phyloP scores from a whole-genome alignment of 2,329 filamentous ascomycete species.

The Colletotrichum incanum region DNA sequence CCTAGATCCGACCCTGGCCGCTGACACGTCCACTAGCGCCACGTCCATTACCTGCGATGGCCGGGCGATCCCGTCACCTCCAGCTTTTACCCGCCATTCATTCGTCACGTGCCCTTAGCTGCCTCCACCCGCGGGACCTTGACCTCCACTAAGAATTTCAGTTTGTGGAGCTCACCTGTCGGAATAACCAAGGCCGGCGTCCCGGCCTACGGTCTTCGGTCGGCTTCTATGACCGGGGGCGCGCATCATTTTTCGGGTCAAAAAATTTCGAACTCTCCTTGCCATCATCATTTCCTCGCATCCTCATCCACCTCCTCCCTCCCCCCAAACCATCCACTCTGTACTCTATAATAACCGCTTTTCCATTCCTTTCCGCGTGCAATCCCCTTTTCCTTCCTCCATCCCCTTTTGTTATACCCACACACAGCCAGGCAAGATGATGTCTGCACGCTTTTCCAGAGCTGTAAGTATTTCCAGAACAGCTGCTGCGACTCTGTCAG shows the following conservation, averaged over 20 bases:
- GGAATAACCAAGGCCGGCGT: constrained; percentile 37
- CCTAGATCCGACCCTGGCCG: constrained; percentile 29
- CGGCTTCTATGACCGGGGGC: constrained; percentile 58
- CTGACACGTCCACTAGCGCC: constrained; percentile 10
- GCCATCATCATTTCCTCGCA: constrained; percentile 45
- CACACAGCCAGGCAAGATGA: constrained; percentile 68
- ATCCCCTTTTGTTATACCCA: constrained; percentile 49
- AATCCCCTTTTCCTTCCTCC: constrained; percentile 46
- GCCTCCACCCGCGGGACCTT: not conserved
- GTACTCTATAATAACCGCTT: constrained; percentile 44
- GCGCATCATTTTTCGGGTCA: constrained; percentile 53
- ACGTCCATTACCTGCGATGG: constrained; percentile 17
- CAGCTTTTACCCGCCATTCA: constrained; percentile 24
- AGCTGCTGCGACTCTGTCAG: constrained; percentile 35
- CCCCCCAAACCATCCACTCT: constrained; percentile 35
- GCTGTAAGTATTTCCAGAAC: constrained; percentile 72
- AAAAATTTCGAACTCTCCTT: constrained; percentile 55
- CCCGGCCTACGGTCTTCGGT: constrained; percentile 57
- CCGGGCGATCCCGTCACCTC: constrained; percentile 24
- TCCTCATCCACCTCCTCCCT: constrained; percentile 27
- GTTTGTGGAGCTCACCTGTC: not conserved
- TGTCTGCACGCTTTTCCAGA: constrained; percentile 80
- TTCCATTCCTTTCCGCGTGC: constrained; percentile 41
- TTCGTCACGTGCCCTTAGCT: constrained; percentile 19
- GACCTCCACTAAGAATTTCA: not conserved